Percentiles rank a stretch among this genome's conserved stretches.
These are phyloP conservation scores for Apiospora koreana DNA, from an alignment of 2,329 filamentous ascomycete species.

Conservation along the genomic window DNA sequence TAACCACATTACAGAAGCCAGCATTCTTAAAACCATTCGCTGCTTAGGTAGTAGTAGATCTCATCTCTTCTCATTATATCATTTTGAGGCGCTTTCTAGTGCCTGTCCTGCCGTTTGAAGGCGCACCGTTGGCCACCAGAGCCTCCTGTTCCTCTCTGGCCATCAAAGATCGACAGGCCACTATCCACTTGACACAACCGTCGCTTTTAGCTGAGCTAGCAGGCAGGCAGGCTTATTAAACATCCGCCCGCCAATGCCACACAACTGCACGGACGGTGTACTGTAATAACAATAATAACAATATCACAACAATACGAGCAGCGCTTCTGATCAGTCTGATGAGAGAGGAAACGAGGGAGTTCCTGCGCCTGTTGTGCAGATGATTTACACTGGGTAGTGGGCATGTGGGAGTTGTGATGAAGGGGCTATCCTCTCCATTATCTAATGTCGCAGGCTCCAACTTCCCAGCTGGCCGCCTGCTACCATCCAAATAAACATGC, in stretches of 20 bases:
- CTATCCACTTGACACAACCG: conserved; percentile 7
- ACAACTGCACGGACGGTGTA: neutral
- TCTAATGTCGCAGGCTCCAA: neutral
- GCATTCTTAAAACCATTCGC: neutral
- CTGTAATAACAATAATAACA: neutral
- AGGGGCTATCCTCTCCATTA: neutral
- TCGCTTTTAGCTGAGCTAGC: neutral
- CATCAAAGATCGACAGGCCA: neutral
- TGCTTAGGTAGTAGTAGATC: neutral
- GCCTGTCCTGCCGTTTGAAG: neutral
- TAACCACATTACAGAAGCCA: neutral
- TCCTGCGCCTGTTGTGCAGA: neutral
- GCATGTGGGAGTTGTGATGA: neutral
- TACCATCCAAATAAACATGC: neutral
- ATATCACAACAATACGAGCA: conserved; percentile 3
- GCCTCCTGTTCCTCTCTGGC: neutral
- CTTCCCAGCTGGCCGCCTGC: neutral
- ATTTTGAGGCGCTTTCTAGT: neutral
- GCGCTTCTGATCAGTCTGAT: neutral
- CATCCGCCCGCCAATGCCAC: neutral
- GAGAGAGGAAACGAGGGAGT: neutral
- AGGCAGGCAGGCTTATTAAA: neutral
- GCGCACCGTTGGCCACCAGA: conserved; percentile 6
- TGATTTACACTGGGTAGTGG: conserved; percentile 2
- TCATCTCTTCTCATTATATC: neutral